Percentiles rank a stretch among this genome's conserved stretches.
phyloP scores from a whole-genome alignment of 2,329 filamentous ascomycete genomes.

The Phyllosticta capitalensis region DNA sequence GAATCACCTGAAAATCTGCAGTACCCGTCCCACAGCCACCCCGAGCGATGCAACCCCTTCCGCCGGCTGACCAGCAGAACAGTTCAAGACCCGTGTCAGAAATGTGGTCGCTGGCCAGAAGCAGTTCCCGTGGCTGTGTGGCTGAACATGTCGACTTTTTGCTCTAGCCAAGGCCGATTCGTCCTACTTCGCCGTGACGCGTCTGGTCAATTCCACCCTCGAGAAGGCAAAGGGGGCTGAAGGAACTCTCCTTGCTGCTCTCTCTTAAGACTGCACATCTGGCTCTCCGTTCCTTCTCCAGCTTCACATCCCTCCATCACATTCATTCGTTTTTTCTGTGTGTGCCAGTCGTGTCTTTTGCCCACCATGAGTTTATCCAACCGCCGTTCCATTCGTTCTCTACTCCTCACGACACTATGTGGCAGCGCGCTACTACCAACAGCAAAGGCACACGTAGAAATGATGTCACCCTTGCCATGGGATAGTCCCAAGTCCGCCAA shows the following conservation, averaged over 20 bases:
- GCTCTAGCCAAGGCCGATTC: not conserved
- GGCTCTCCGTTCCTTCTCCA: not conserved
- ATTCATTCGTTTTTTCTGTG: constrained; percentile 3
- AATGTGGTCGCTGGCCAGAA: constrained; percentile 6
- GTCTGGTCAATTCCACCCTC: constrained; percentile 6
- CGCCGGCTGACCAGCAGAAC: not conserved
- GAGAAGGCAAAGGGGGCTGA: not conserved
- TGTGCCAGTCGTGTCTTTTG: too few relatives aligned
- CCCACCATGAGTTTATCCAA: constrained; percentile 3
- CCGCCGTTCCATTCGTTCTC: not conserved
- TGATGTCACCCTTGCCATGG: constrained; percentile 46
- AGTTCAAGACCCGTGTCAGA: not conserved
- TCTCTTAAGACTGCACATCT: constrained; percentile 9
- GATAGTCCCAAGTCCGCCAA: constrained; percentile 40
- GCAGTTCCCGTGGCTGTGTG: not conserved
- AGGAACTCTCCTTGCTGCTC: constrained; percentile 4
- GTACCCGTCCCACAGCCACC: constrained; percentile 7
- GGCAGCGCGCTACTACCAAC: not conserved
- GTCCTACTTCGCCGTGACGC: constrained; percentile 5
- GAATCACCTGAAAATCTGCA: constrained; percentile 4
- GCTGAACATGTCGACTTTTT: not conserved
- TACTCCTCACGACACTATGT: constrained; percentile 5
- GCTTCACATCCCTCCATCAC: not conserved
- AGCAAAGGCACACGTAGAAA: constrained; percentile 43
- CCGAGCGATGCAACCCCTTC: not conserved